A percentile compares a stretch with the other conserved stretches of the same genome.
phyloP scores from a whole-genome alignment of 2,329 filamentous ascomycete species.

The Orbilia quercus region DNA sequence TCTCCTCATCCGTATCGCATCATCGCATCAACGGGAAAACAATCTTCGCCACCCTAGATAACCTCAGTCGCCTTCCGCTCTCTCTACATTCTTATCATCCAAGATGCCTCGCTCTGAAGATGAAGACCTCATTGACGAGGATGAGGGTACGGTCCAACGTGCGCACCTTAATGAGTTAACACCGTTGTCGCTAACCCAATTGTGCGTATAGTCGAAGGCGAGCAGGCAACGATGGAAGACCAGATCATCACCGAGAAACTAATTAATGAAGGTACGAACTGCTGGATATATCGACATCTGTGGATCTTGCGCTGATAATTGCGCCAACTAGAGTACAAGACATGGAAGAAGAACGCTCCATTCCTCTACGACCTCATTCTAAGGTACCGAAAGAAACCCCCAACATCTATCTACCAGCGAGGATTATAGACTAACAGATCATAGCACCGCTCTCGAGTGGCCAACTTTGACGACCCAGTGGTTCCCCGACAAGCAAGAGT shows the following conservation, averaged over 20 bases:
- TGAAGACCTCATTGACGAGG: constrained; percentile 50
- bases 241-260: constrained; percentile 69
- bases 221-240: constrained; percentile 65
- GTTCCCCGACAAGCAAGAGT: constrained; percentile 93
- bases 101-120: constrained; percentile 54
- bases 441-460: constrained; percentile 91
- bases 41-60: neutral
- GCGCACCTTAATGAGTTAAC: constrained; percentile 41
- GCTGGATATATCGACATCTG: neutral
- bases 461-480: constrained; percentile 97
- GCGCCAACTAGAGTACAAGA: constrained; percentile 85
- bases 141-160: constrained; percentile 32
- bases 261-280: constrained; percentile 89
- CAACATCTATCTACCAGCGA: neutral
- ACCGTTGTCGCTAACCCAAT: constrained; percentile 17
- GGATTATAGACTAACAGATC: constrained; percentile 9
- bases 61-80: neutral
- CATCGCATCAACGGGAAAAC: constrained; percentile 66
- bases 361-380: constrained; percentile 99
- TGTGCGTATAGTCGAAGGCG: constrained; percentile 21
- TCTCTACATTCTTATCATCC: neutral
- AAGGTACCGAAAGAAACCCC: constrained; percentile 67
- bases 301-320: neutral
- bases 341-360: constrained; percentile 99
- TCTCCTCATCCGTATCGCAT: constrained; percentile 67